Evolutionary conservation across 257 asterid genomes (phyloP).

Genomic region (Echites panduratus): DNA sequence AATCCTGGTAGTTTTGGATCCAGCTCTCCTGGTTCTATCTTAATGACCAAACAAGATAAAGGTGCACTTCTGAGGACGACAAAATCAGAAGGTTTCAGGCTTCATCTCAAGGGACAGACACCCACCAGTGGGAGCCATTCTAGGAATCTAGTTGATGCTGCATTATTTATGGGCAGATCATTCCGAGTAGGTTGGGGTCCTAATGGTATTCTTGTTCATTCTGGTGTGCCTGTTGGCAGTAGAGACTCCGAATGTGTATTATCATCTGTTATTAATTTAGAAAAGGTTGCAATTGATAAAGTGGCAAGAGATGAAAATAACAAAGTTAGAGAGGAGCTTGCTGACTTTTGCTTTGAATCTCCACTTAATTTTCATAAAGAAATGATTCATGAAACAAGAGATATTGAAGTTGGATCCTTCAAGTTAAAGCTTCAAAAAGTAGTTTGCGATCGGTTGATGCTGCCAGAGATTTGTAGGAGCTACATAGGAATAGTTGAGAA

Average conservation of each 20-base stretch:
- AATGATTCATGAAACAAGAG: constrained; percentile 50
- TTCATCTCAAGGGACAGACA: constrained; percentile 55
- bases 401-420: constrained; percentile 51
- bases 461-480: constrained; percentile 78
- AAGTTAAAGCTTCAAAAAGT: constrained; percentile 67
- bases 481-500: constrained; percentile 72
- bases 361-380: constrained; percentile 83
- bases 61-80: constrained; percentile 44
- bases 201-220: constrained; percentile 84
- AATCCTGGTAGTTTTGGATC: constrained; percentile 65
- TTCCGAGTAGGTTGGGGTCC: constrained; percentile 99
- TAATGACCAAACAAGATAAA: constrained; percentile 73
- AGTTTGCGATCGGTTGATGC: constrained; percentile 52
- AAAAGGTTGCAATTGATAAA: constrained; percentile 75
- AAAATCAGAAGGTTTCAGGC: constrained; percentile 68
- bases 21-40: constrained; percentile 60
- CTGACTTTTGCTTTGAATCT: constrained; percentile 63
- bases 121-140: constrained; percentile 63
- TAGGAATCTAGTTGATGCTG: constrained; percentile 85
- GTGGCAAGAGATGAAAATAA: constrained; percentile 66
- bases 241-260: constrained; percentile 32
- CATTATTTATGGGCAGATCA: constrained; percentile 94
- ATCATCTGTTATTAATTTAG: constrained; percentile 78
- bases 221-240: constrained; percentile 83
- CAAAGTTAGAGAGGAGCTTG: constrained; percentile 54